Conservation (phyloP, 1,284 basidiomycete genomes). For the Ustilago shanxiensis region DNA sequence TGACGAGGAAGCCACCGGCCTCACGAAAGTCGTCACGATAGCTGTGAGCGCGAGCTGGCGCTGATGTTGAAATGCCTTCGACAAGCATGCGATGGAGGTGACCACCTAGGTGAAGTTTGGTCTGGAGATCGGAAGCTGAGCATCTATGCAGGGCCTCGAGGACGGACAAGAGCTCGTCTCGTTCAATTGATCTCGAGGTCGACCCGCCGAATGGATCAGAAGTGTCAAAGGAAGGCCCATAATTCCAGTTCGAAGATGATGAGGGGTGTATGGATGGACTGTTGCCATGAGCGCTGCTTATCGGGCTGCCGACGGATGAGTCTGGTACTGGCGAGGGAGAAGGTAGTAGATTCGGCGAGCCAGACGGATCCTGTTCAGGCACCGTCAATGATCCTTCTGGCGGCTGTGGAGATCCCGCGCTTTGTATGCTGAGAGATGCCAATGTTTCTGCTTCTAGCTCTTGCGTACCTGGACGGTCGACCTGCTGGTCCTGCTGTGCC, state of each 20-base stretch:
- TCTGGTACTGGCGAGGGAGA: constrained; percentile 29
- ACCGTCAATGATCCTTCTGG: neutral
- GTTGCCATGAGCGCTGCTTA: constrained; percentile 31
- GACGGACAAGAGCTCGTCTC: constrained; percentile 47
- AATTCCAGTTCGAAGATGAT: constrained; percentile 13
- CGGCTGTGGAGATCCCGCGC: neutral
- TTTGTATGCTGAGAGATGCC: neutral
- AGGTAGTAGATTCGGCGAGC: constrained; percentile 14
- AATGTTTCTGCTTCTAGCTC: neutral
- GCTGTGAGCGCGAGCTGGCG: constrained; percentile 19
- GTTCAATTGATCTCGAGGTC: constrained; percentile 18
- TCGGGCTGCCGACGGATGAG: constrained; percentile 32
- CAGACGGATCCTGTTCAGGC: neutral
- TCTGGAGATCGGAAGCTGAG: constrained; percentile 30
- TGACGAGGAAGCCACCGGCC: constrained; percentile 60
- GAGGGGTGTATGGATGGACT: constrained; percentile 25
- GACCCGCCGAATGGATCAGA: constrained; percentile 18
- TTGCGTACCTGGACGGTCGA: neutral
- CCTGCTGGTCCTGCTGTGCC: neutral
- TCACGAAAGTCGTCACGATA: constrained; percentile 57
- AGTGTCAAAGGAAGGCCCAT: neutral
- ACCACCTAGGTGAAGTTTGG: constrained; percentile 52
- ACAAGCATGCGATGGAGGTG: constrained; percentile 56
- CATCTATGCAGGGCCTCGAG: constrained; percentile 46
- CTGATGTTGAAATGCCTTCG: constrained; percentile 26